These are phyloP conservation scores for Globisporangium uncinulatum DNA, from an alignment of 352 stramenopile genomes.

Conservation along the genomic window DNA sequence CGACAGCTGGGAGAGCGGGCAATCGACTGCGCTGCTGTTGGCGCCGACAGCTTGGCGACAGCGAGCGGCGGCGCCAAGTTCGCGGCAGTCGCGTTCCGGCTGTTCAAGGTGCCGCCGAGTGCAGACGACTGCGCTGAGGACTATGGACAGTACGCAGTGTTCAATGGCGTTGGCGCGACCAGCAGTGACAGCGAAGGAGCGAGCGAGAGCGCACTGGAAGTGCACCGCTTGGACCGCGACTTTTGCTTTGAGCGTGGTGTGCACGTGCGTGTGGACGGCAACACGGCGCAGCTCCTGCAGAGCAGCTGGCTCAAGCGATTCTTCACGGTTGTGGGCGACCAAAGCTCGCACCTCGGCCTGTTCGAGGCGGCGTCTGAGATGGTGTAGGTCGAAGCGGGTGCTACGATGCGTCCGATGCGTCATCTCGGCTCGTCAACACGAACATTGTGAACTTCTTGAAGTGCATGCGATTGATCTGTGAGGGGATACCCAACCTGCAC, in stretches of 20 bases:
- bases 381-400: not conserved
- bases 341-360: not conserved
- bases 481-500: too few species aligned
- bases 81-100: conserved; percentile 22
- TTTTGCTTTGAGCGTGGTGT: not conserved
- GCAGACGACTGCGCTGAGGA: conserved; percentile 39
- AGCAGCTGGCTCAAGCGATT: conserved; percentile 3
- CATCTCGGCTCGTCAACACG: too few species aligned
- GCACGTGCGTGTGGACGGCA: conserved; percentile 4
- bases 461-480: too few species aligned
- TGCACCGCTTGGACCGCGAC: not conserved
- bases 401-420: too few species aligned
- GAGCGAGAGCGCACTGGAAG: not conserved
- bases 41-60: not conserved
- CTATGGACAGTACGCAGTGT: conserved; percentile 50
- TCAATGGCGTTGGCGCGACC: conserved; percentile 13
- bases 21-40: not conserved
- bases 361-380: not conserved
- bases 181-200: not conserved
- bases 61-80: conserved; percentile 10
- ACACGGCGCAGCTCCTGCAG: conserved; percentile 6
- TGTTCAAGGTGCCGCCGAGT: conserved; percentile 35
- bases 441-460: too few species aligned
- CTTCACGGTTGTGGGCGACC: conserved; percentile 4
- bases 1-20: conserved; percentile 7